These are phyloP conservation scores for Mycena sp. DNA, from an alignment of 1,284 basidiomycete genomes.

Conservation along the genomic window DNA sequence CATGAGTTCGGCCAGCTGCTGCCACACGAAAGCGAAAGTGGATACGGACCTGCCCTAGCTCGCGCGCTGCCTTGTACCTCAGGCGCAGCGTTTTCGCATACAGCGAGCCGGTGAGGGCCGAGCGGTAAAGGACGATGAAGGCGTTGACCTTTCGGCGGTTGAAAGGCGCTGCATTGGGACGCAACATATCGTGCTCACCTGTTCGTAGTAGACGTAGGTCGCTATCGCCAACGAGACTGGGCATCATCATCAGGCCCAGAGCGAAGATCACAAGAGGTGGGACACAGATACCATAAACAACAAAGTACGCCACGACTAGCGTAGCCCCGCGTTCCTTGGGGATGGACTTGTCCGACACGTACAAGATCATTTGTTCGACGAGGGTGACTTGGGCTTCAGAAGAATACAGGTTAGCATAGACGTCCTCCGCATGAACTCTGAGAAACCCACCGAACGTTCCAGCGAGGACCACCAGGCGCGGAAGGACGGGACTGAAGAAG, in stretches of 20 bases:
- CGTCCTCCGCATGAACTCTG: not conserved
- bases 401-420: not conserved
- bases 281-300: not conserved
- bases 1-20: not conserved
- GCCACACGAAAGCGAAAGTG: not conserved
- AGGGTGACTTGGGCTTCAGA: conserved; percentile 11
- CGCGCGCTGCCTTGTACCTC: conserved; percentile 15
- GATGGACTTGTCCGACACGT: conserved; percentile 13
- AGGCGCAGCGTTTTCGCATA: conserved; percentile 15
- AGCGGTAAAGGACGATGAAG: conserved; percentile 19
- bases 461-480: conserved; percentile 6
- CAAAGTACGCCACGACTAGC: conserved; percentile 5
- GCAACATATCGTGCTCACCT: not conserved
- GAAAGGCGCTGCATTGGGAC: not conserved
- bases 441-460: conserved; percentile 4
- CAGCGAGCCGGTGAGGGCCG: conserved; percentile 15
- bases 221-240: conserved; percentile 14
- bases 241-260: not conserved
- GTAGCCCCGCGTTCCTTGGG: conserved; percentile 5
- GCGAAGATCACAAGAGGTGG: not conserved
- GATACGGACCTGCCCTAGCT: conserved; percentile 13
- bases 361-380: conserved; percentile 10
- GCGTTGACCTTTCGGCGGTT: conserved; percentile 4
- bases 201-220: conserved; percentile 15
- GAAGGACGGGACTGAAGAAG: conserved; percentile 14